Percentiles rank a stretch among this genome's conserved stretches.
phyloP scores from a whole-genome alignment of 2,329 filamentous ascomycete species.

The Fusarium nygamai region DNA sequence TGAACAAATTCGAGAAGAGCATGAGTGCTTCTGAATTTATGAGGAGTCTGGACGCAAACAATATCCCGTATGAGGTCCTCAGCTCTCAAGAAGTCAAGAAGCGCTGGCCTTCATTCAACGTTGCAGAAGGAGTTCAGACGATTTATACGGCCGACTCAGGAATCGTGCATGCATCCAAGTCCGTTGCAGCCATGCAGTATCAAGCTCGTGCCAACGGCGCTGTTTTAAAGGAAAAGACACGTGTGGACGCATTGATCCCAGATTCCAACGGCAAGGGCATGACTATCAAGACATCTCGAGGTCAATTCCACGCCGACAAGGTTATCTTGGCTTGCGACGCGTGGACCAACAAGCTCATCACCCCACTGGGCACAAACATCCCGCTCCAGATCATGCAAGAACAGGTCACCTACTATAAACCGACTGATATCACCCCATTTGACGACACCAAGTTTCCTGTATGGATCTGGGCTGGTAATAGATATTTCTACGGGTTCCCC shows the following conservation, averaged over 20 bases:
- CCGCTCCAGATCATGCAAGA: conserved; percentile 35
- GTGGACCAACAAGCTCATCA: conserved; percentile 31
- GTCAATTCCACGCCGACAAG: conserved; percentile 15
- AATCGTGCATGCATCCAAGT: conserved; percentile 30
- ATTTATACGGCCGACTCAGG: conserved; percentile 42
- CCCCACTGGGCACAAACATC: conserved; percentile 16
- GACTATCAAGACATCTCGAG: conserved; percentile 14
- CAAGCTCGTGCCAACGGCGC: conserved; percentile 18
- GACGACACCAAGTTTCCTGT: conserved; percentile 23
- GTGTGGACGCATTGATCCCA: conserved; percentile 4
- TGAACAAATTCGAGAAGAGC: conserved; percentile 15
- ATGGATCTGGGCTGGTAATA: conserved; percentile 29
- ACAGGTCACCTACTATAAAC: conserved; percentile 36
- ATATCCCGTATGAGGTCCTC: conserved; percentile 34
- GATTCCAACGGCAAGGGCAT: neutral
- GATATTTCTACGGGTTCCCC: conserved; percentile 24
- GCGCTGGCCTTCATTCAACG: conserved; percentile 36
- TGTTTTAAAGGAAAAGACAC: conserved; percentile 19
- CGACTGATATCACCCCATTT: neutral
- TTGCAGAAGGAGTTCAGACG: conserved; percentile 13
- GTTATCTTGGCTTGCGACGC: conserved; percentile 27
- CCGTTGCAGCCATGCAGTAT: conserved; percentile 26
- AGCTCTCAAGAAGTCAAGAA: conserved; percentile 12
- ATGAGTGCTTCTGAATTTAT: conserved; percentile 2
- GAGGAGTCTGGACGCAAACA: conserved; percentile 23